These are phyloP conservation scores for Aspergillus taichungensis DNA, from an alignment of 495 filamentous ascomycete species.

Conservation along the genomic window DNA sequence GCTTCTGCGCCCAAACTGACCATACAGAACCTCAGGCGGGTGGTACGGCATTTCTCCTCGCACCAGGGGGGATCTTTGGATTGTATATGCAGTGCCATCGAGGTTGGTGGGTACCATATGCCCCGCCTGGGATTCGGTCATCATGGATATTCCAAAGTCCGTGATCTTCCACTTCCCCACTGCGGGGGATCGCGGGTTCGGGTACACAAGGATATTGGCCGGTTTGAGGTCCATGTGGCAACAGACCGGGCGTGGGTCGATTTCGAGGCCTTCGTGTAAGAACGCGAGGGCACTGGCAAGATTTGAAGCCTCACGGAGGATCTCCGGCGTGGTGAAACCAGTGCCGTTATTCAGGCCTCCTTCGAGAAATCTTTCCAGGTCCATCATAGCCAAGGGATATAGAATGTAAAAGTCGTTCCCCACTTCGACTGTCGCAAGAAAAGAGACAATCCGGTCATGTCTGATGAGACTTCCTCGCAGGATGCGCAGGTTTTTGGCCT, in stretches of 20 bases:
- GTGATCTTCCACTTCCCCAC: slow-evolving; percentile 20
- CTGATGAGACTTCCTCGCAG: slow-evolving; percentile 1
- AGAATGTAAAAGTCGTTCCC: slow-evolving; percentile 9
- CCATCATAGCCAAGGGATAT: slow-evolving; percentile 6
- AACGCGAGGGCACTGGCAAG: slow-evolving; percentile 12
- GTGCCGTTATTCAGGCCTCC: not conserved
- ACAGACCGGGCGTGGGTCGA: not conserved
- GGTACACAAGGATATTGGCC: slow-evolving; percentile 15
- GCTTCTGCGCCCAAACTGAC: slow-evolving; percentile 6
- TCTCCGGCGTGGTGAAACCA: not conserved
- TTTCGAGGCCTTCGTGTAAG: slow-evolving; percentile 7
- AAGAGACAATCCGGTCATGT: slow-evolving; percentile 3
- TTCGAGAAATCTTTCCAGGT: slow-evolving; percentile 8
- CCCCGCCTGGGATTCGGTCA: not conserved
- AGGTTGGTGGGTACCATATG: too few species aligned
- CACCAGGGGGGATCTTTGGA: not conserved
- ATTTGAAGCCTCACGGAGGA: slow-evolving; percentile 1
- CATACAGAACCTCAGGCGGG: slow-evolving; percentile 7
- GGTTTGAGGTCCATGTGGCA: slow-evolving; percentile 19
- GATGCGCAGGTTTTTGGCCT: slow-evolving; percentile 1
- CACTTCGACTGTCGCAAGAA: slow-evolving; percentile 6
- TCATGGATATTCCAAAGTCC: slow-evolving; percentile 17
- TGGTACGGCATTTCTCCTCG: slow-evolving; percentile 6
- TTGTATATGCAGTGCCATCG: not conserved
- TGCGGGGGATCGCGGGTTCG: not conserved